Evolutionary conservation across 2,329 filamentous ascomycete species (phyloP).

Genomic region (Colletotrichum coccodes): DNA sequence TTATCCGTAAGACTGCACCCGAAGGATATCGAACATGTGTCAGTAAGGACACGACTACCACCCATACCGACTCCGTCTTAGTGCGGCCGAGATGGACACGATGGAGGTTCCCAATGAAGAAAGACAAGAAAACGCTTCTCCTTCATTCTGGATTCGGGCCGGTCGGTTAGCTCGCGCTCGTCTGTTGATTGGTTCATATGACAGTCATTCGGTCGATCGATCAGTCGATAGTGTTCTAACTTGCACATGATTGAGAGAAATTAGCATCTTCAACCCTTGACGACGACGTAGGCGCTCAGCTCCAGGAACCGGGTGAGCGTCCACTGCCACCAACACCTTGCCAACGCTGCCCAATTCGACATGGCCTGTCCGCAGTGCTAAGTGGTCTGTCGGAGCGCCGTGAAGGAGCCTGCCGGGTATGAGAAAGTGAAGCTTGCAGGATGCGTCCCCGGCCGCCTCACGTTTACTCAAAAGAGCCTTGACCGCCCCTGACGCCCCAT

Average conservation of each 20-base stretch:
- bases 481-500: conserved; percentile 13
- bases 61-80: conserved; percentile 1
- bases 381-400: background rate
- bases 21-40: background rate
- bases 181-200: conserved; percentile 7
- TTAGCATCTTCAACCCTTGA: conserved; percentile 19
- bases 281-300: conserved; percentile 23
- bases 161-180: background rate
- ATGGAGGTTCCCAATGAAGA: background rate
- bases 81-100: conserved; percentile 3
- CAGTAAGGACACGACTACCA: background rate
- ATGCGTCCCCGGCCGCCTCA: conserved; percentile 13
- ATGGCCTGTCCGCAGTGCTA: conserved; percentile 6
- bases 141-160: background rate
- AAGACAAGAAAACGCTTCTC: conserved; percentile 10
- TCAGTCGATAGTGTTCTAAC: conserved; percentile 7
- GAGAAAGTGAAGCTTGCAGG: conserved; percentile 27
- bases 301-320: conserved; percentile 31
- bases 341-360: conserved; percentile 19
- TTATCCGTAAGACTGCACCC: conserved; percentile 2
- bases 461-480: conserved; percentile 1
- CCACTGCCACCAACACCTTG: conserved; percentile 16
- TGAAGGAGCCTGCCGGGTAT: conserved; percentile 17
- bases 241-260: conserved; percentile 15
- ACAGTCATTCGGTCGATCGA: background rate